Conservation (phyloP, 2,329 filamentous ascomycete genomes). For the Didymella segeticola region DNA sequence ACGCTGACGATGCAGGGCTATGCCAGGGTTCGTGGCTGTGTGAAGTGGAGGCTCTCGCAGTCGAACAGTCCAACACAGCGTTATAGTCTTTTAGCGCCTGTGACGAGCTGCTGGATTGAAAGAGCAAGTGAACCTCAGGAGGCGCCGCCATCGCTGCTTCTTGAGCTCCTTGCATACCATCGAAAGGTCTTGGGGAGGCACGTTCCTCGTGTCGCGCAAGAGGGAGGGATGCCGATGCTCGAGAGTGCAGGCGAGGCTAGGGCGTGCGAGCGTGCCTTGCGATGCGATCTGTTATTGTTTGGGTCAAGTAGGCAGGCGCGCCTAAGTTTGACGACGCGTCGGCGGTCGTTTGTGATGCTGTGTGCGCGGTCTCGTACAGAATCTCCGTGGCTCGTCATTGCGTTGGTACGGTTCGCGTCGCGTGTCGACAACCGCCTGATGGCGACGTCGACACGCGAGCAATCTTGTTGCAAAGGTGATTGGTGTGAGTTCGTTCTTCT, state of each 20-base stretch:
- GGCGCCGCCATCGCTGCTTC: no score
- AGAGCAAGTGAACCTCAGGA: background rate
- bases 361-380: background rate
- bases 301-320: background rate
- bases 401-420: background rate
- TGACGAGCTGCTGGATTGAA: background rate
- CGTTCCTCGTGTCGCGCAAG: background rate
- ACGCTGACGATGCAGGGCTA: no score
- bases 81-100: background rate
- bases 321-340: background rate
- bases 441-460: no score
- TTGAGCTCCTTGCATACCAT: no score
- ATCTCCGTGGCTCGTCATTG: background rate
- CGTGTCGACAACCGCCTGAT: no score
- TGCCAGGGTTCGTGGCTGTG: background rate
- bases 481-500: constrained; percentile 30
- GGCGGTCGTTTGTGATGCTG: background rate
- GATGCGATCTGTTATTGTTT: background rate
- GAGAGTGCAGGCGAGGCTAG: background rate
- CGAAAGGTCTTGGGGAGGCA: no score
- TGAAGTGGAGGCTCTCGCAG: background rate
- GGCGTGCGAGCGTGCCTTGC: background rate
- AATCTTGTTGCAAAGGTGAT: no score
- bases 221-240: no score
- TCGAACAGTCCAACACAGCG: background rate